Base-by-base conservation (phyloP, 1,284 basidiomycete species). In the Moniliella sp. region DNA sequence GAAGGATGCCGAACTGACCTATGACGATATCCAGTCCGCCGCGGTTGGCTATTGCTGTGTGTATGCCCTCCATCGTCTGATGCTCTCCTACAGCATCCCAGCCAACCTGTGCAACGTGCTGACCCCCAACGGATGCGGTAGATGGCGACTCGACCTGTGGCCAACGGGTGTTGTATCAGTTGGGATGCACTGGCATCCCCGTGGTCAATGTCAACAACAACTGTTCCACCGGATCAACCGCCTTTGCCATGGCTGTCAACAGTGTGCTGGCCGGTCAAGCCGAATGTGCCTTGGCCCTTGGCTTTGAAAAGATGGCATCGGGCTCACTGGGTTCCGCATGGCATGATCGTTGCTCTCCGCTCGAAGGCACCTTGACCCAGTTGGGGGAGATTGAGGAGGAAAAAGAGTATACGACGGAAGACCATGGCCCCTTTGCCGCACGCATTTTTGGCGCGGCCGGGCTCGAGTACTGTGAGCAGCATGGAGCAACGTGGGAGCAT, bases 1-100 rank as follows among this genome's bases (percentile, higher is more conserved):
- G 13, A 69, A 82, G 15, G 80, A 83, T 51, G 78, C 80, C 45
- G 79, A 78, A 68, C 69, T 83, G 36, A 81, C 72, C 7, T 84
- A 84, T 49, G 80, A 83, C 50, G 62, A 63, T 1, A 61, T 84
- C 18, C 67, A 83, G 53, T 71, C 69, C 18, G 81, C 78, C 0
- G 74, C 67, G 41, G 78, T 76, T n/a, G 79, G 78, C 11, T 79
- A 74, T 58, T 46, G 46, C 35, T 54, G n/a, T n/a, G n/a, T n/a
- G n/a, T n/a, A n/a, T n/a, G n/a, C n/a, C n/a, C n/a, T n/a, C n/a
- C n/a, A n/a, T n/a, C n/a, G n/a, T n/a, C n/a, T n/a, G n/a, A n/a
- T n/a, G n/a, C n/a, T n/a, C n/a, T n/a, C n/a, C n/a, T n/a, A n/a
- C n/a, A n/a, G n/a, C n/a, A n/a, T n/a, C n/a, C n/a, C n/a, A n/a